A percentile compares a stretch with the other conserved stretches of the same genome.
phyloP scores from a whole-genome alignment of 306 rosid genomes.

The Vicia villosa region DNA sequence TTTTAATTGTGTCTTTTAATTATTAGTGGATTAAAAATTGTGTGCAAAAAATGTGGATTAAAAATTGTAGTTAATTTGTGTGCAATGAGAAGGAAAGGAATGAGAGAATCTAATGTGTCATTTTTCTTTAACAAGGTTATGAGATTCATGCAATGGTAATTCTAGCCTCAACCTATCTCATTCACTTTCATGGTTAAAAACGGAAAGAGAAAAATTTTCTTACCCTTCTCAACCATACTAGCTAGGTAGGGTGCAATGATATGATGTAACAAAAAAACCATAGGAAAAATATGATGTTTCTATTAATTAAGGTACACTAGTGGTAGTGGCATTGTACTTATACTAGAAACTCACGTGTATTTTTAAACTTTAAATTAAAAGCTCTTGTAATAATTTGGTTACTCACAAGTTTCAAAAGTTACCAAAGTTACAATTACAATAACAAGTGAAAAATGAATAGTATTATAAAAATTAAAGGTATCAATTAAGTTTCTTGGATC shows the following conservation, averaged over 20 bases:
- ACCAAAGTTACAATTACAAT: background rate
- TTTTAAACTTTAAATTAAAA: constrained; percentile 1
- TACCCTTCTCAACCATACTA: background rate
- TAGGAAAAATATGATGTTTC: background rate
- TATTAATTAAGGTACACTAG: constrained; percentile 11
- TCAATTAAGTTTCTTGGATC: constrained; percentile 16
- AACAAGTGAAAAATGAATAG: background rate
- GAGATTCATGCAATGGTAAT: constrained; percentile 10
- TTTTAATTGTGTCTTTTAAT: too few species aligned
- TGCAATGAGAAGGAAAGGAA: too few species aligned
- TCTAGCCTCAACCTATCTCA: background rate
- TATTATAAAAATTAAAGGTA: background rate
- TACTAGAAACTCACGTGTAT: constrained; percentile 16
- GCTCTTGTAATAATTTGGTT: background rate
- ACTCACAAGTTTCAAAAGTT: background rate
- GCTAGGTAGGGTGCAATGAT: background rate
- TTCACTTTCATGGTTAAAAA: constrained; percentile 19
- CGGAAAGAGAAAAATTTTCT: background rate
- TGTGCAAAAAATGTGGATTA: too few species aligned
- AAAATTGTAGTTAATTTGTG: too few species aligned
- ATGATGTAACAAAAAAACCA: background rate
- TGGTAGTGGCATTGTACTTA: background rate
- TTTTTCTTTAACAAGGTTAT: background rate
- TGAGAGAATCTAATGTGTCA: too few species aligned
- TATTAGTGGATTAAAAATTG: too few species aligned